Percentiles rank a stretch among this genome's conserved stretches.
phyloP scores from a whole-genome alignment of 2,329 filamentous ascomycete genomes.

The Fusarium sp. region DNA sequence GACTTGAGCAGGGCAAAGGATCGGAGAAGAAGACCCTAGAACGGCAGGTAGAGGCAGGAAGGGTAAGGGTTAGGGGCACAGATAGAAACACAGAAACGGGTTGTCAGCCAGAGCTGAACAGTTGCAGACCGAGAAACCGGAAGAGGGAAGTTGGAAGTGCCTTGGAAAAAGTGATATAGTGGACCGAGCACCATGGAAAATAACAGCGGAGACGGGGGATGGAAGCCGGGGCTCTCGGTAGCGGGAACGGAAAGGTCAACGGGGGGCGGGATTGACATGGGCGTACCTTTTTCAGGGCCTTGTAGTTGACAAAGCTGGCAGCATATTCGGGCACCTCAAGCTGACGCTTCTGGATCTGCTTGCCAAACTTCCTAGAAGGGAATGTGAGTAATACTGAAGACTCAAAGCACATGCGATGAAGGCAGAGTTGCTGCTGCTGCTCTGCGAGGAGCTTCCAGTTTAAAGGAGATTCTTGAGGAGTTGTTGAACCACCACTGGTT shows the following conservation, averaged over 20 bases:
- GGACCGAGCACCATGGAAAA: constrained; percentile 42
- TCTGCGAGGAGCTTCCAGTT: constrained; percentile 10
- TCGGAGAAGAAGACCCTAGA: constrained; percentile 16
- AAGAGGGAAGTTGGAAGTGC: constrained; percentile 19
- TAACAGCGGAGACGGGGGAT: constrained; percentile 44
- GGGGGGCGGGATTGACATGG: constrained; percentile 36
- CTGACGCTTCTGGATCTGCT: constrained; percentile 99
- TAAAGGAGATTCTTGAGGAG: constrained; percentile 11
- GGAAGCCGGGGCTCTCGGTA: constrained; percentile 36
- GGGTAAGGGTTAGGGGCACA: constrained; percentile 18
- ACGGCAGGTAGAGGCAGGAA: constrained; percentile 13
- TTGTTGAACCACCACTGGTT: constrained; percentile 17
- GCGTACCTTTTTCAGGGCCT: constrained; percentile 95
- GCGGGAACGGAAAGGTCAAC: constrained; percentile 41
- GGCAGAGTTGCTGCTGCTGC: constrained; percentile 6
- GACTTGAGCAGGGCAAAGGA: constrained; percentile 24
- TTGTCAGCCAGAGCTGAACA: constrained; percentile 16
- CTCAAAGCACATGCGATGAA: constrained; percentile 8
- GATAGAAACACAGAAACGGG: constrained; percentile 16
- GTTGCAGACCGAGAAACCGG: constrained; percentile 18
- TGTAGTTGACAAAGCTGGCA: constrained; percentile 99
- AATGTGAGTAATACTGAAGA: constrained; percentile 30
- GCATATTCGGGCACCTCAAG: constrained; percentile 99
- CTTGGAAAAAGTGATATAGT: constrained; percentile 31
- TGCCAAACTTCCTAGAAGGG: constrained; percentile 93